Percentiles rank a stretch among this genome's conserved stretches.
These are phyloP conservation scores for Termitomyces sp. DNA, from an alignment of 768 basidiomycete species.

Conservation along the genomic window DNA sequence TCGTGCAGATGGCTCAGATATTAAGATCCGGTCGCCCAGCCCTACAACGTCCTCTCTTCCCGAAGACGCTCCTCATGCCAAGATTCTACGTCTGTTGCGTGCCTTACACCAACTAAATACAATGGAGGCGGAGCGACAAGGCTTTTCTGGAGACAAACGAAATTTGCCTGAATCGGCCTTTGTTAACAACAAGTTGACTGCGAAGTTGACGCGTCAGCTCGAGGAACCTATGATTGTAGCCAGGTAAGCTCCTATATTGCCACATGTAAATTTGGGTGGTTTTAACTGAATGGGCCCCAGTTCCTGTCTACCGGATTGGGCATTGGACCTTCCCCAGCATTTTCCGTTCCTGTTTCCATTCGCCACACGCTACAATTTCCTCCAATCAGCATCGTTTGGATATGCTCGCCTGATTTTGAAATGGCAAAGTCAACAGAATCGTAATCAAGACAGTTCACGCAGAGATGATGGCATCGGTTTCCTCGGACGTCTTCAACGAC, in stretches of 20 bases:
- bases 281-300: slow-evolving; percentile 33
- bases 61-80: slow-evolving; percentile 79
- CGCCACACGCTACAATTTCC: slow-evolving; percentile 93
- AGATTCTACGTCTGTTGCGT: slow-evolving; percentile 85
- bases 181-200: slow-evolving; percentile 96
- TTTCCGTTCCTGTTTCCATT: slow-evolving; percentile 99
- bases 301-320: slow-evolving; percentile 97
- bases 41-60: slow-evolving; percentile 76
- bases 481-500: slow-evolving; percentile 87
- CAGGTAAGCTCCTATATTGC: slow-evolving; percentile 47
- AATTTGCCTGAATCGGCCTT: slow-evolving; percentile 79
- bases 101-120: slow-evolving; percentile 82
- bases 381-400: slow-evolving; percentile 97
- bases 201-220: slow-evolving; percentile 93
- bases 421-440: slow-evolving; percentile 86
- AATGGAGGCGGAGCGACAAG: slow-evolving; percentile 58
- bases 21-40: slow-evolving; percentile 54
- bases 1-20: slow-evolving; percentile 37
- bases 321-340: slow-evolving; percentile 89
- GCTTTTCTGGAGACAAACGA: slow-evolving; percentile 44
- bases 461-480: slow-evolving; percentile 91
- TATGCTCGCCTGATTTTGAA: slow-evolving; percentile 93
- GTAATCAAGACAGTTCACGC: slow-evolving; percentile 72
- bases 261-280: not conserved
- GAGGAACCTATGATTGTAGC: slow-evolving; percentile 99